phyloP scores from a whole-genome alignment of 768 basidiomycete genomes.

The Pisolithus tinctorius region DNA sequence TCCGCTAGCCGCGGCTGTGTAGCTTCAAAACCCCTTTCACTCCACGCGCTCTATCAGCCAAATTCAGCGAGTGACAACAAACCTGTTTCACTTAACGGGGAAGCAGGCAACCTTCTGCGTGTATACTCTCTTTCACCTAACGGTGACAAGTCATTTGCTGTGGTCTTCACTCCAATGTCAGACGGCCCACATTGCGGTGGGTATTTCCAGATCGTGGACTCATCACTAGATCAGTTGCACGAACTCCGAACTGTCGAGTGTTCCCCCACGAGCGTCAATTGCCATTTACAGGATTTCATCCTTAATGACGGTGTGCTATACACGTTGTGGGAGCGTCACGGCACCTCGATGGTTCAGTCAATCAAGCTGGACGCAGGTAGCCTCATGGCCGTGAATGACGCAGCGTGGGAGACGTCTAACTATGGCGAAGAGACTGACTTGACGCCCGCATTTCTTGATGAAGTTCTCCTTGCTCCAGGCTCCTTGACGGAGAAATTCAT shows the following conservation, averaged over 20 bases:
- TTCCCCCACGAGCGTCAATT: constrained; percentile 53
- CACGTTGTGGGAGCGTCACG: constrained; percentile 77
- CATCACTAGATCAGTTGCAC: constrained; percentile 50
- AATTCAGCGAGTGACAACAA: constrained; percentile 26
- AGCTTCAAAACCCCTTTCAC: constrained; percentile 50
- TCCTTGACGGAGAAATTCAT: constrained; percentile 77
- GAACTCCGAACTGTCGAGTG: constrained; percentile 55
- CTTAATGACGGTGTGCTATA: constrained; percentile 47
- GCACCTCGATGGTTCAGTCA: constrained; percentile 62
- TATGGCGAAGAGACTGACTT: constrained; percentile 70
- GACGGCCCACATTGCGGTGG: constrained; percentile 64
- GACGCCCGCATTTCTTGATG: constrained; percentile 85
- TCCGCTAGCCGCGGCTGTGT: constrained; percentile 68
- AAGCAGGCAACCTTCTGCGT: constrained; percentile 56
- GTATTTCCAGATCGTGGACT: constrained; percentile 64
- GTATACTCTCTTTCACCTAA: constrained; percentile 45
- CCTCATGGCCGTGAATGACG: constrained; percentile 20
- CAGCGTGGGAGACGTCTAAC: constrained; percentile 48
- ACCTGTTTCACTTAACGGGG: constrained; percentile 50
- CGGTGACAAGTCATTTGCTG: constrained; percentile 51
- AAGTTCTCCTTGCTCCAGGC: constrained; percentile 62
- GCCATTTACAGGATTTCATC: constrained; percentile 76
- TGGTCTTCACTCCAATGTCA: constrained; percentile 69
- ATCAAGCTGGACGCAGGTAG: constrained; percentile 39
- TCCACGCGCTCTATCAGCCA: constrained; percentile 27